Evolutionary conservation across 163 green algal species (phyloP), one percentile per base, ranked within the genome.

Genomic region (Volvox carteri): DNA sequence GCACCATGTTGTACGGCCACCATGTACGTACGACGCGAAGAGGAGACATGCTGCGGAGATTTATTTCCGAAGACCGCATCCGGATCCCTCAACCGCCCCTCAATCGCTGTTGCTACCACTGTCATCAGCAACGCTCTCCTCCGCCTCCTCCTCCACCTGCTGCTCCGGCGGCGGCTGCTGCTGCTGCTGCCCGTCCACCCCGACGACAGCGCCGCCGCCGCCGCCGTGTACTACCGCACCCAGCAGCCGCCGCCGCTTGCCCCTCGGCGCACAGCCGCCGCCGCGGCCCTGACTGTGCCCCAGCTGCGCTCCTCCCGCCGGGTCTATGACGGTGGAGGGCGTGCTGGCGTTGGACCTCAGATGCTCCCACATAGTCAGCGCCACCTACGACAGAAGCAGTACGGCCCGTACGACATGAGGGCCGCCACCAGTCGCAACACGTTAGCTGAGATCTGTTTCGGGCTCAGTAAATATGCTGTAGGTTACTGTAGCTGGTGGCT

Each of bases 361-460:
- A 33, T 93, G 85, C 60, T 90, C 85, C 91, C 91, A 94, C 35
- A 91, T 94, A 0, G 86, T 90, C 41, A 94, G 54, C 0, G 91
- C 91, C 21, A 90, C 85, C 85, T 92, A 83, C n/a, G 81, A 5
- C 54, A n/a, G n/a, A n/a, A n/a, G n/a, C n/a, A n/a, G n/a, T n/a
- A n/a, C n/a, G n/a, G n/a, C n/a, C n/a, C n/a, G n/a, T n/a, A n/a
- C n/a, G n/a, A n/a, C n/a, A n/a, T n/a, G n/a, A n/a, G n/a, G n/a
- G n/a, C n/a, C n/a, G n/a, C n/a, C n/a, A n/a, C n/a, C n/a, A n/a
- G n/a, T n/a, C n/a, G n/a, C n/a, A n/a, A n/a, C n/a, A n/a, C n/a
- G n/a, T n/a, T n/a, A n/a, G n/a, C n/a, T n/a, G n/a, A n/a, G n/a
- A n/a, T n/a, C n/a, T n/a, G n/a, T n/a, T n/a, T n/a, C n/a, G n/a